phyloP scores from a whole-genome alignment of 176 grass and related monocot genomes.

The Olyra latifolia region DNA sequence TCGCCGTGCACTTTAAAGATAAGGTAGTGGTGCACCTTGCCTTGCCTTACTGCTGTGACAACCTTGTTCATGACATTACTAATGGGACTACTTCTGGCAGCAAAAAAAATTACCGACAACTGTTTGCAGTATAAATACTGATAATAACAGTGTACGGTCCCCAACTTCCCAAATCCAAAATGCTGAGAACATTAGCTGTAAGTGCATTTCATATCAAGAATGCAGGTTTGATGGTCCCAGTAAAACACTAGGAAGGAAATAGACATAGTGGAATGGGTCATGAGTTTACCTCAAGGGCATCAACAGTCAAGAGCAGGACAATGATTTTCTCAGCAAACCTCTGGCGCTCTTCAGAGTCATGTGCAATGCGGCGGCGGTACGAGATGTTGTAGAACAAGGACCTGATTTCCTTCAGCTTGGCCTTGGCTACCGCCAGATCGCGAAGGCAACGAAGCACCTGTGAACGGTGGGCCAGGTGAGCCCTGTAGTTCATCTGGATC shows the following conservation, averaged over 20 bases:
- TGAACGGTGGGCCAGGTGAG: constrained; percentile 76
- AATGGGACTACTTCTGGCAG: not conserved
- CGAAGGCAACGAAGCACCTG: constrained; percentile 83
- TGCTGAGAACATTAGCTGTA: not conserved
- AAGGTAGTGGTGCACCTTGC: too few species aligned
- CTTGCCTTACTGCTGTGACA: too few species aligned
- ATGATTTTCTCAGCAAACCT: constrained; percentile 89
- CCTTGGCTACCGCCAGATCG: constrained; percentile 77
- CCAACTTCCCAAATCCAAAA: too few species aligned
- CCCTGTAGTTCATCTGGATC: constrained; percentile 73
- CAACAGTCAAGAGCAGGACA: constrained; percentile 77
- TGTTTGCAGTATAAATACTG: not conserved
- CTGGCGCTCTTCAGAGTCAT: constrained; percentile 58
- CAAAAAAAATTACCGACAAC: not conserved
- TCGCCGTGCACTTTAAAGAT: too few species aligned
- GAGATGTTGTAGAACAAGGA: constrained; percentile 73
- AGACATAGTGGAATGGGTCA: not conserved
- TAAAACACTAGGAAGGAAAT: not conserved
- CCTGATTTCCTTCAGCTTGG: constrained; percentile 82
- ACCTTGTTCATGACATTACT: not conserved
- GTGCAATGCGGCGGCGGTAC: constrained; percentile 50
- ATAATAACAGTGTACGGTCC: not conserved
- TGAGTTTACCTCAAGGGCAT: constrained; percentile 68
- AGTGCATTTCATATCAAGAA: not conserved
- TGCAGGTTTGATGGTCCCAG: not conserved